Base-by-base conservation (phyloP, 2,329 filamentous ascomycete species). In the Exophiala dermatitidis region DNA sequence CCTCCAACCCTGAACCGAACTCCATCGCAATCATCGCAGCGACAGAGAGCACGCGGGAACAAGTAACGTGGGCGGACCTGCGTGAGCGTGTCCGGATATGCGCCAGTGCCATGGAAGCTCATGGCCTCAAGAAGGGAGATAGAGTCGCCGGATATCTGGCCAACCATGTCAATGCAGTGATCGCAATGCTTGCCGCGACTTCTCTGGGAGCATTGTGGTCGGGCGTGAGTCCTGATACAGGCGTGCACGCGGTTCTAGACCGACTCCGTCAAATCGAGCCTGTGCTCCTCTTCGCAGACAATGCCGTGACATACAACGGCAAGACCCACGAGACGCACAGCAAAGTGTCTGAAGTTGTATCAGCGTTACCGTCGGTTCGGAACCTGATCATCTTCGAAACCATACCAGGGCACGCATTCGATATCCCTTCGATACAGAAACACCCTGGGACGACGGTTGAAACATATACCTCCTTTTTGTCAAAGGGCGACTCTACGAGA, bases 131-230 rank as follows among this genome's bases (percentile, higher is more conserved):
- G 54, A 66, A 73, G 44, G 81, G 80, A 1, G 82, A 85, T 59
- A 73, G 82, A 44, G 77, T 86, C 8, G 82, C 80, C 26, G 82
- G 81, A 5, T 95, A 90, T 66, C 82, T 96, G 9, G 91, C 88
- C 26, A 97, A 98, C 65, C 90, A 96, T 68, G 82, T 82, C 4
- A 86, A 95, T 68, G 86, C 90, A 0, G 73, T 97, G 19, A 83
- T 96, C 7, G 88, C 89, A 19, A 93, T 95, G 84, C 77, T 98
- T 32, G 87, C 88, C 1, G 80, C 89, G 0, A 84, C 89, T 0
- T 83, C 88, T 1, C 69, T 96, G 1, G 93, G 93, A 31, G 90
- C 87, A 10, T 81, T 95, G 36, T 97, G 91, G 91, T 95, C 90
- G 0, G 87, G 87, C 4, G 88, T 96, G 46, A 94, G 88, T 63